A percentile compares a stretch with the other conserved stretches of the same genome.
These are phyloP conservation scores for Kuraishia hungarica DNA, from an alignment of 805 yeast genomes.

Conservation along the genomic window DNA sequence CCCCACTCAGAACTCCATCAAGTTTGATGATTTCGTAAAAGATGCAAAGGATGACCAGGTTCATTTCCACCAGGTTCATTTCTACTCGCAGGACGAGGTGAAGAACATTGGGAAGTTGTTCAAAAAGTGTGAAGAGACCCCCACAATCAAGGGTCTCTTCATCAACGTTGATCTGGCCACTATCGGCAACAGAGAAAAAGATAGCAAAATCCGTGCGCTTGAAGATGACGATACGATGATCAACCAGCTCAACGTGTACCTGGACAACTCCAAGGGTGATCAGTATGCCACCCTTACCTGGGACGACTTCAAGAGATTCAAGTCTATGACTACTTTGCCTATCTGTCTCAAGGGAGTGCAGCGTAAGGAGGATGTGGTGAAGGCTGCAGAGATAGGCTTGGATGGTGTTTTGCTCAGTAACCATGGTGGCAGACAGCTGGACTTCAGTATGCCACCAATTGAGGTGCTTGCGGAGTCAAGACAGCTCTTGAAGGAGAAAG, in stretches of 20 bases:
- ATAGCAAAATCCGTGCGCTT: slow-evolving; percentile 56
- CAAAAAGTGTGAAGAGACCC: slow-evolving; percentile 48
- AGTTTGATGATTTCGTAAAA: slow-evolving; percentile 66
- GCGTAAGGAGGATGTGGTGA: slow-evolving; percentile 53
- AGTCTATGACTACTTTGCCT: slow-evolving; percentile 35
- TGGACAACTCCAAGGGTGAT: slow-evolving; percentile 5
- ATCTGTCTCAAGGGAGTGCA: slow-evolving; percentile 57
- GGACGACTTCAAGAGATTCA: slow-evolving; percentile 52
- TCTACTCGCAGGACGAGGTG: slow-evolving; percentile 51
- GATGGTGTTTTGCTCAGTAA: slow-evolving; percentile 62
- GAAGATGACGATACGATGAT: slow-evolving; percentile 27
- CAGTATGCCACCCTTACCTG: slow-evolving; percentile 29
- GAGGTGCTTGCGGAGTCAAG: slow-evolving; percentile 51
- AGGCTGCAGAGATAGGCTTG: slow-evolving; percentile 49
- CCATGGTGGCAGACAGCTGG: slow-evolving; percentile 71
- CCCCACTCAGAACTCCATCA: slow-evolving; percentile 77
- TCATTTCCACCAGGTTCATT: slow-evolving; percentile 63
- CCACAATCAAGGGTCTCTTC: slow-evolving; percentile 68
- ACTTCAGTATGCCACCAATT: slow-evolving; percentile 51
- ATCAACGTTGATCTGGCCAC: slow-evolving; percentile 85
- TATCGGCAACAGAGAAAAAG: slow-evolving; percentile 80
- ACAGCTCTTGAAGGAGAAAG: slow-evolving; percentile 30
- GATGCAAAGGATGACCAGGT: slow-evolving; percentile 52
- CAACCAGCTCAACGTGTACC: slow-evolving; percentile 7
- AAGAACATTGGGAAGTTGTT: slow-evolving; percentile 44